These are phyloP conservation scores for Biscogniauxia sp. DNA, from an alignment of 2,329 filamentous ascomycete genomes.

Conservation along the genomic window DNA sequence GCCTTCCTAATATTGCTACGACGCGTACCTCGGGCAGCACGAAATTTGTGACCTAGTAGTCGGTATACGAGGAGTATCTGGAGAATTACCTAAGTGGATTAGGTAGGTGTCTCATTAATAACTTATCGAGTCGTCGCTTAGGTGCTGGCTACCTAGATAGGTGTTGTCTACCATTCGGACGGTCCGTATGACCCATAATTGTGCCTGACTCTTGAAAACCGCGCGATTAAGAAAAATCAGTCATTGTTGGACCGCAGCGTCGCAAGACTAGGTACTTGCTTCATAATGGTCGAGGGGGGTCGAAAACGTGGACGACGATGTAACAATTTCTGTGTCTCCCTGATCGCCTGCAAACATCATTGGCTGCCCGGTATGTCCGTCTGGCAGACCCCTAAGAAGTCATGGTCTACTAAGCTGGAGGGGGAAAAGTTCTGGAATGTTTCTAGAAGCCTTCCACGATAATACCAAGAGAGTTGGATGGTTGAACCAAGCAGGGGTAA, in stretches of 20 bases:
- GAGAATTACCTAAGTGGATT: not conserved
- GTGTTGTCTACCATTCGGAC: not conserved
- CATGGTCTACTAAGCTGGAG: conserved; percentile 11
- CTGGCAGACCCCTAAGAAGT: conserved; percentile 12
- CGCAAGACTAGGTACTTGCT: not conserved
- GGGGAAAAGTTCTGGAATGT: conserved; percentile 26
- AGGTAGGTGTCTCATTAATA: not conserved
- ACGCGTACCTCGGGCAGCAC: conserved; percentile 15
- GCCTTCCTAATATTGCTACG: conserved; percentile 22
- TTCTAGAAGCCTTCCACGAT: conserved; percentile 23
- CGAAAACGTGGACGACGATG: not conserved
- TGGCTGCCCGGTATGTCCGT: conserved; percentile 25
- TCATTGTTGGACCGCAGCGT: not conserved
- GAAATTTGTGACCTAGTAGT: conserved; percentile 15
- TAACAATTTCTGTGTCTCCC: not conserved
- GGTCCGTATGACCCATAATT: not conserved
- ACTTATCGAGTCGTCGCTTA: not conserved
- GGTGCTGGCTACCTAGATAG: not conserved
- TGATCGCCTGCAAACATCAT: conserved; percentile 3
- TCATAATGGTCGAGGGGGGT: not conserved
- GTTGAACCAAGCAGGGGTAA: not conserved
- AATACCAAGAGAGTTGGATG: not conserved
- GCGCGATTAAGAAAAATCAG: not conserved
- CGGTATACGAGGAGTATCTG: not conserved
- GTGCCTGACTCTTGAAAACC: not conserved